phyloP scores from a whole-genome alignment of 495 filamentous ascomycete genomes.

The Penicillium roqueforti region DNA sequence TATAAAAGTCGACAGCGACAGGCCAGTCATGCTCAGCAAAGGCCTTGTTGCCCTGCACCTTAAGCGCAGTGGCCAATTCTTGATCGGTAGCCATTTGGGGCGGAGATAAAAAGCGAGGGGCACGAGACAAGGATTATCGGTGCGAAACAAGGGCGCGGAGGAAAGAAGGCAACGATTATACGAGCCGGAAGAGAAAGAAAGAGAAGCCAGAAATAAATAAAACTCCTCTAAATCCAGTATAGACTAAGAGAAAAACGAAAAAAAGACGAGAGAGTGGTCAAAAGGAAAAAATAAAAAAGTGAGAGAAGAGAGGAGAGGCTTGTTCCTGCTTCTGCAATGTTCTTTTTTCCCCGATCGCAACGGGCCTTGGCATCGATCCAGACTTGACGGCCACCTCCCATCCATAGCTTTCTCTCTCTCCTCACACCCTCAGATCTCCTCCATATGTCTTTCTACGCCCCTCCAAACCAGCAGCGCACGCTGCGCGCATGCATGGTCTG shows the following conservation, averaged over 20 bases:
- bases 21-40: constrained; percentile 87
- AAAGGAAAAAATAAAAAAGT: background rate
- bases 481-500: constrained; percentile 98
- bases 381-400: constrained; percentile 14
- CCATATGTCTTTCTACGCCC: constrained; percentile 52
- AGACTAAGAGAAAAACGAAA: constrained; percentile 6
- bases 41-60: constrained; percentile 91
- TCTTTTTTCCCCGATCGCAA: constrained; percentile 30
- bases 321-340: constrained; percentile 20
- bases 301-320: background rate
- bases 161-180: background rate
- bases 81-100: constrained; percentile 47
- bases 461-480: constrained; percentile 66
- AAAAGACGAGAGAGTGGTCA: background rate
- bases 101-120: constrained; percentile 24
- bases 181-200: constrained; percentile 2
- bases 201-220: constrained; percentile 6
- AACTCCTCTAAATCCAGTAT: constrained; percentile 17
- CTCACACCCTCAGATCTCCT: constrained; percentile 1
- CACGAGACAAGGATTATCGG: constrained; percentile 33
- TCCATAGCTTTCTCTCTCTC: constrained; percentile 3
- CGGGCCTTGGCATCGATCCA: constrained; percentile 27
- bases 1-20: constrained; percentile 78
- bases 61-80: constrained; percentile 74
- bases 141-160: constrained; percentile 8